Percentiles rank a stretch among this genome's conserved stretches.
These are phyloP conservation scores for Rhizoclosmatium globosum DNA, from an alignment of 192 early-diverging fungal genomes.

Conservation along the genomic window DNA sequence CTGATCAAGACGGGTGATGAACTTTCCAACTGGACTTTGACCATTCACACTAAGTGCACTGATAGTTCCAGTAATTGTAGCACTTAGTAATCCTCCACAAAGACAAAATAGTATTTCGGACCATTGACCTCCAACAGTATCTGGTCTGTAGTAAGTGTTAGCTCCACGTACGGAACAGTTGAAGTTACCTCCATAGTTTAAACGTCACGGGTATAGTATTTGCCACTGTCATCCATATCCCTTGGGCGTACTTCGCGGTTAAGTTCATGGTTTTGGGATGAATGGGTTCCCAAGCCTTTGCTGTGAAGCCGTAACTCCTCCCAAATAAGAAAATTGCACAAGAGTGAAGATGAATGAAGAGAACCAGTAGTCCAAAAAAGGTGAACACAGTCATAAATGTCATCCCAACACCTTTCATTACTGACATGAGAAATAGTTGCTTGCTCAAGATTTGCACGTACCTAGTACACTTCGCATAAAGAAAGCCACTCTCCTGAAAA, in stretches of 20 bases:
- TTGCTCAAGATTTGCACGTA: background rate
- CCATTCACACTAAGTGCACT: conserved; percentile 47
- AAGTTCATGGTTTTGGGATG: background rate
- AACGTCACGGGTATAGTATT: conserved; percentile 26
- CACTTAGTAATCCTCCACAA: conserved; percentile 25
- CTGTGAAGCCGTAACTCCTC: background rate
- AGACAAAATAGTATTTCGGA: background rate
- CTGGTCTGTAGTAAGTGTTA: background rate
- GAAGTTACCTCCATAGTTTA: background rate
- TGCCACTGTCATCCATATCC: conserved; percentile 16
- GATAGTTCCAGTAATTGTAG: conserved; percentile 54
- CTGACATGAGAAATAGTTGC: background rate
- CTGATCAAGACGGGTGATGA: conserved; percentile 53
- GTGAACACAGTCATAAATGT: conserved; percentile 22
- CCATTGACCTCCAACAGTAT: conserved; percentile 4
- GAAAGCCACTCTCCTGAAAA: conserved; percentile 17
- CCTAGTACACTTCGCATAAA: conserved; percentile 30
- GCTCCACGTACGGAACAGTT: no score
- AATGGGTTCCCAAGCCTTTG: background rate
- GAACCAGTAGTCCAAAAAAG: conserved; percentile 7
- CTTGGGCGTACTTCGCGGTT: conserved; percentile 1
- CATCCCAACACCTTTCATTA: conserved; percentile 3
- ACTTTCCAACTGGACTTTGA: conserved; percentile 43
- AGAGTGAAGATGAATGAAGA: conserved; percentile 17
- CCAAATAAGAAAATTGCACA: conserved; percentile 16